Percentiles rank a stretch among this genome's conserved stretches.
Conservation (phyloP, 1,139 yeast genomes). For the Pichia sp. region DNA sequence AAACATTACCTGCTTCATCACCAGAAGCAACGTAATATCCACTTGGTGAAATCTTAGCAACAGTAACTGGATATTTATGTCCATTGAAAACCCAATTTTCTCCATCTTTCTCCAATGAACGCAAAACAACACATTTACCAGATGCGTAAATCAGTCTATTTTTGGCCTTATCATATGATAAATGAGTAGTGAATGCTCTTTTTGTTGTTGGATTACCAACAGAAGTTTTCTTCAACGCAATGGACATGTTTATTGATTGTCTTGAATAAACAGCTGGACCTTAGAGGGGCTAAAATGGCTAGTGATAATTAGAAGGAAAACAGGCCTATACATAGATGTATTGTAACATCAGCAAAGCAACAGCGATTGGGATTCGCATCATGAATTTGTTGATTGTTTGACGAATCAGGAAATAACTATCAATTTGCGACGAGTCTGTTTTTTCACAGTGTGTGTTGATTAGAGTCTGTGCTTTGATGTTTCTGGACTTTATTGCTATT, state of each 20-base stretch:
- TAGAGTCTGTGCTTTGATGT: too few relatives aligned
- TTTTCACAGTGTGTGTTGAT: too few relatives aligned
- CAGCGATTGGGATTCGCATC: too few relatives aligned
- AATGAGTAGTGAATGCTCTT: slow-evolving; percentile 63
- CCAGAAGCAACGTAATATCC: slow-evolving; percentile 92
- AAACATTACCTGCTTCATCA: slow-evolving; percentile 80
- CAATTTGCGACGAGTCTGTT: too few relatives aligned
- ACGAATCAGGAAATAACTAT: too few relatives aligned
- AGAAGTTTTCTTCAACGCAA: slow-evolving; percentile 30
- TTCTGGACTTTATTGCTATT: too few relatives aligned
- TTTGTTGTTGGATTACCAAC: slow-evolving; percentile 79
- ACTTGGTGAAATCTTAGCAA: slow-evolving; percentile 80
- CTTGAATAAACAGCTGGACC: too few relatives aligned
- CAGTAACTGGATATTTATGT: slow-evolving; percentile 69
- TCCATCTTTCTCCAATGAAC: slow-evolving; percentile 53
- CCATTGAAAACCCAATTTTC: slow-evolving; percentile 38
- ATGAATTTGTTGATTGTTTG: too few relatives aligned
- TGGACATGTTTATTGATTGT: slow-evolving; percentile 16
- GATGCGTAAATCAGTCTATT: slow-evolving; percentile 73
- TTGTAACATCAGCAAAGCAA: too few relatives aligned
- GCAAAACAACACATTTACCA: slow-evolving; percentile 73
- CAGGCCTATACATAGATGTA: too few relatives aligned
- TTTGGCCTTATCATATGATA: slow-evolving; percentile 64
- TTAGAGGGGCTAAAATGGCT: too few relatives aligned
- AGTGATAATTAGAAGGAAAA: too few relatives aligned